Evolutionary conservation across 2,329 filamentous ascomycete species (phyloP).

Genomic region (Penicillium sp.): DNA sequence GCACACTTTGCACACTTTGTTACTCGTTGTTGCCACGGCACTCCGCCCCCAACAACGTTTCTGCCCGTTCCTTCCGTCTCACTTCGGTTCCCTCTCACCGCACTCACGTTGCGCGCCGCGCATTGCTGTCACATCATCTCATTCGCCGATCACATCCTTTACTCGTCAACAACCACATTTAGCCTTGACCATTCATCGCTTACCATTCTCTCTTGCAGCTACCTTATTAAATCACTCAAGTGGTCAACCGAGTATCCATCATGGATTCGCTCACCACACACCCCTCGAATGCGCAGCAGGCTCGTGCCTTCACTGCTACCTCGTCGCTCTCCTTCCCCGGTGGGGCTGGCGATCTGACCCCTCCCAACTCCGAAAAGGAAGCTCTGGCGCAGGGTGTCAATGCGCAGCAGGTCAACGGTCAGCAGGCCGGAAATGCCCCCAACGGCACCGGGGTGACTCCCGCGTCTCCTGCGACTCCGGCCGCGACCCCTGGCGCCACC

Average conservation of each 20-base stretch:
- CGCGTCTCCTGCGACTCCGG: constrained; percentile 67
- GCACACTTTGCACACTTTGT: not conserved
- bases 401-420: constrained; percentile 49
- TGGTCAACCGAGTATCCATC: constrained; percentile 39
- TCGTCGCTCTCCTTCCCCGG: constrained; percentile 91
- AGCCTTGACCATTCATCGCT: not conserved
- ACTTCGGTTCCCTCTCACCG: not conserved
- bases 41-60: not conserved
- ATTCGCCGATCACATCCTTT: constrained; percentile 15
- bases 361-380: constrained; percentile 73
- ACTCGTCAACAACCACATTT: not conserved
- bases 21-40: not conserved
- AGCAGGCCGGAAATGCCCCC: constrained; percentile 61
- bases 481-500: constrained; percentile 82
- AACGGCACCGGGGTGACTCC: constrained; percentile 81
- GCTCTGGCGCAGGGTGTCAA: constrained; percentile 44
- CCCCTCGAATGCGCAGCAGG: constrained; percentile 86
- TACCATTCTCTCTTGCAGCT: not conserved
- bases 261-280: constrained; percentile 94
- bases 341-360: constrained; percentile 78
- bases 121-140: not conserved
- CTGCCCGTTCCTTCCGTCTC: constrained; percentile 19
- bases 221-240: not conserved
- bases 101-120: too few relatives aligned
- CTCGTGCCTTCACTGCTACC: constrained; percentile 91